Percentiles rank a stretch among this genome's conserved stretches.
Evolutionary conservation across 1,284 basidiomycete genomes (phyloP).

Genomic region (Fistulina hepatica): DNA sequence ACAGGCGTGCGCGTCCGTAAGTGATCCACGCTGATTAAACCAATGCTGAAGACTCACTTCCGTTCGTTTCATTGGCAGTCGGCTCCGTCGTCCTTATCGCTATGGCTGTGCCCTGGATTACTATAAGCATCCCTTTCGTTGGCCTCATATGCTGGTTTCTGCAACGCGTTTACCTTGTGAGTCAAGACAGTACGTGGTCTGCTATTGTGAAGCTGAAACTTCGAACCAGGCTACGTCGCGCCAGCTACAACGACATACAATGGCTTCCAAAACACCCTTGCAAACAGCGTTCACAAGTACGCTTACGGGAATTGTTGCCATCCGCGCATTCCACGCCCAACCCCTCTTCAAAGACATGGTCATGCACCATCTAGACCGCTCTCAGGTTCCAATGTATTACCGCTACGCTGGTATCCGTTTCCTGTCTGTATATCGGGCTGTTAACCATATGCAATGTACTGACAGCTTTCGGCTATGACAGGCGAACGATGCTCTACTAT

Average conservation of each 20-base stretch:
- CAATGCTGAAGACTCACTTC: neutral
- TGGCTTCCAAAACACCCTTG: constrained; percentile 19
- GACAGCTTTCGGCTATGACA: constrained; percentile 1
- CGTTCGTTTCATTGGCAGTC: too few relatives aligned
- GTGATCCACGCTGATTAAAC: neutral
- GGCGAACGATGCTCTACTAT: constrained; percentile 17
- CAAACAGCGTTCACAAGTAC: constrained; percentile 18
- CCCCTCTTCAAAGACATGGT: constrained; percentile 12
- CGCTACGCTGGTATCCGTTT: constrained; percentile 19
- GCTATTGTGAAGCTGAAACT: neutral
- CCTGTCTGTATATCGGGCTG: constrained; percentile 12
- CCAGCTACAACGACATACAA: constrained; percentile 17
- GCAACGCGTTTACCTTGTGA: constrained; percentile 13
- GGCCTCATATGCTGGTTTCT: constrained; percentile 10
- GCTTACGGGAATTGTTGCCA: constrained; percentile 18
- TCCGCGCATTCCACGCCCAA: constrained; percentile 17
- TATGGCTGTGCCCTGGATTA: constrained; percentile 15
- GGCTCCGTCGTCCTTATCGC: constrained; percentile 15
- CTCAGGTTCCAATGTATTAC: constrained; percentile 19
- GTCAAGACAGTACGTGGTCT: neutral
- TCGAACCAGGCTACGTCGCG: constrained; percentile 13
- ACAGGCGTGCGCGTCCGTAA: constrained; percentile 13
- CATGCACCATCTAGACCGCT: constrained; percentile 15
- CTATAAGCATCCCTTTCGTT: constrained; percentile 13
- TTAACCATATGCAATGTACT: neutral